Evolutionary conservation across 2,329 filamentous ascomycete species (phyloP).

Genomic region (Hymenotorrendiella dingleyae): DNA sequence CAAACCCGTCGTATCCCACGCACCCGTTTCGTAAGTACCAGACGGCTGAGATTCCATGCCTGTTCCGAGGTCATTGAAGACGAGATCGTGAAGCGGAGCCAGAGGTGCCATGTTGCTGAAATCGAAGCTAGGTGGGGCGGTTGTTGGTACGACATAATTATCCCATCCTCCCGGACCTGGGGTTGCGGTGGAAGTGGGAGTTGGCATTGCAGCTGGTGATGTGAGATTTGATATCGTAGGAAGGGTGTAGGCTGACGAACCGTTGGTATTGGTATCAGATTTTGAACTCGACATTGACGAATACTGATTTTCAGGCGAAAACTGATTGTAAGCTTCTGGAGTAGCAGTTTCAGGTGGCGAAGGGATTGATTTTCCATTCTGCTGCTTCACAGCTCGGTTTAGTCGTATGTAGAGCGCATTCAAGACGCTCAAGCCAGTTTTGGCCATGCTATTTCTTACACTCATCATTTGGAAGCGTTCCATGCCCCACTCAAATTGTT

Average conservation of each 20-base stretch:
- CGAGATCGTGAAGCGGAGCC: slow-evolving; percentile 50
- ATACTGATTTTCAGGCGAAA: slow-evolving; percentile 2
- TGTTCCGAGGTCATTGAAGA: slow-evolving; percentile 46
- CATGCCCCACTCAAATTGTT: slow-evolving; percentile 55
- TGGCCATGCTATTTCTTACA: slow-evolving; percentile 47
- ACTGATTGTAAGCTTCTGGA: slow-evolving; percentile 5
- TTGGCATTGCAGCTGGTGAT: slow-evolving; percentile 3
- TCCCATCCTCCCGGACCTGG: slow-evolving; percentile 13
- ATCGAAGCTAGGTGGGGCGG: slow-evolving; percentile 38
- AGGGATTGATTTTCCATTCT: neutral
- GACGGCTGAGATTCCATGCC: neutral
- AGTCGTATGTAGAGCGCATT: slow-evolving; percentile 49
- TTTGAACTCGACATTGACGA: slow-evolving; percentile 13
- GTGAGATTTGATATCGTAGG: slow-evolving; percentile 27
- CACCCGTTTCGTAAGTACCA: slow-evolving; percentile 8
- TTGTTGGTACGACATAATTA: slow-evolving; percentile 4
- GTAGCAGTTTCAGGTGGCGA: slow-evolving; percentile 3
- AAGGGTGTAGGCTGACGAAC: slow-evolving; percentile 16
- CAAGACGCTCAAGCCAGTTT: slow-evolving; percentile 48
- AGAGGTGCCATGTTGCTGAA: slow-evolving; percentile 48
- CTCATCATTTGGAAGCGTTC: slow-evolving; percentile 53
- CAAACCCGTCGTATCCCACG: slow-evolving; percentile 3
- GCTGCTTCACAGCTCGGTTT: slow-evolving; percentile 36
- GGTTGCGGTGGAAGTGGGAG: slow-evolving; percentile 1
- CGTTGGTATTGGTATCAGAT: slow-evolving; percentile 3